phyloP scores from a whole-genome alignment of 306 rosid genomes.

The Sphenostylis stenocarpa region DNA sequence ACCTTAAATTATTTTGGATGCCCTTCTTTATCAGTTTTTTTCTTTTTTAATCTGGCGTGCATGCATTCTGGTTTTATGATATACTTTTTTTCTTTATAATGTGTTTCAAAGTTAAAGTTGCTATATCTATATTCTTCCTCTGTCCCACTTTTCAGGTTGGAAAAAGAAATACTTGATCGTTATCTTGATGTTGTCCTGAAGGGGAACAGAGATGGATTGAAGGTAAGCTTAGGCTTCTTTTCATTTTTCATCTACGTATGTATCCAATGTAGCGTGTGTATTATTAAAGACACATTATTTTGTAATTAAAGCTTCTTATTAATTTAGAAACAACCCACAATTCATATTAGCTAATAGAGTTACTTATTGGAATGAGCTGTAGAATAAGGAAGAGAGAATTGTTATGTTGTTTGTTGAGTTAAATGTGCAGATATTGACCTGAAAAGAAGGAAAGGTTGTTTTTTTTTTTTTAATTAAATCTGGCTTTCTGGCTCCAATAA shows the following conservation, averaged over 20 bases:
- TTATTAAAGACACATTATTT: not conserved
- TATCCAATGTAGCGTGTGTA: not conserved
- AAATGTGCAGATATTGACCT: not conserved
- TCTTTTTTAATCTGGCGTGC: not conserved
- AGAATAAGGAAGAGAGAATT: not conserved
- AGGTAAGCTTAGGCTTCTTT: slow-evolving; percentile 51
- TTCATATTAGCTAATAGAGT: not conserved
- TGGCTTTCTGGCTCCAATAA: not conserved
- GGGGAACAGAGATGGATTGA: slow-evolving; percentile 94
- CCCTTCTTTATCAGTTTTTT: not conserved
- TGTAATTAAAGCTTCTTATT: slow-evolving; percentile 8
- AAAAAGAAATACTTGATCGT: slow-evolving; percentile 91
- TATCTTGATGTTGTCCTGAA: slow-evolving; percentile 90
- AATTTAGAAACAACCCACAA: not conserved
- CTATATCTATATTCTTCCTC: slow-evolving; percentile 22
- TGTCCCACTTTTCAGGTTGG: slow-evolving; percentile 65
- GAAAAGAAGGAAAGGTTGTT: not conserved
- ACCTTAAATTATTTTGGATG: not conserved
- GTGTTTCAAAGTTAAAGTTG: slow-evolving; percentile 7
- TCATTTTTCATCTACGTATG: slow-evolving; percentile 7
- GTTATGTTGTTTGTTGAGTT: not conserved
- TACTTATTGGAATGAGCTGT: not conserved
- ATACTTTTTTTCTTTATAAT: not conserved
- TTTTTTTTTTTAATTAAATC: slow-evolving; percentile 1
- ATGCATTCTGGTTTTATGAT: not conserved